These are phyloP conservation scores for Psophocarpus tetragonolobus DNA, from an alignment of 306 rosid genomes.

Conservation along the genomic window DNA sequence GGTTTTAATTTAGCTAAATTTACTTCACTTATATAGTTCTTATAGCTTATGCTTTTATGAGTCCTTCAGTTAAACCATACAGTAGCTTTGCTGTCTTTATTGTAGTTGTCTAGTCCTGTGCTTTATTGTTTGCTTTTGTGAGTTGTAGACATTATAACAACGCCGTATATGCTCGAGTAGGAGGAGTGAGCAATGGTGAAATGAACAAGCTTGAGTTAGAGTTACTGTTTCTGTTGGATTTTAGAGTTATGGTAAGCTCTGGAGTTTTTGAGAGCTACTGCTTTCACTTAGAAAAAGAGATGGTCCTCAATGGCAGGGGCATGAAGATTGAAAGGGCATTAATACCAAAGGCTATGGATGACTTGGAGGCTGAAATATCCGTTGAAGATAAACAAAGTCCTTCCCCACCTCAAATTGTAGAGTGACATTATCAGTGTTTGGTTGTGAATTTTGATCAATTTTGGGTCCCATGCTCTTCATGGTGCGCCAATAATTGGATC, in stretches of 20 bases:
- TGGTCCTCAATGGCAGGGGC: slow-evolving; percentile 51
- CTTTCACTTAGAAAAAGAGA: slow-evolving; percentile 75
- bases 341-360: slow-evolving; percentile 42
- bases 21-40: background rate
- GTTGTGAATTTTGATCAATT: slow-evolving; percentile 14
- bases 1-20: background rate
- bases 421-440: slow-evolving; percentile 14
- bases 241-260: slow-evolving; percentile 71
- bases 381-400: slow-evolving; percentile 50
- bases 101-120: slow-evolving; percentile 2
- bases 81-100: background rate
- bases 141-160: slow-evolving; percentile 75
- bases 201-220: slow-evolving; percentile 82
- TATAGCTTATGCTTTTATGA: background rate
- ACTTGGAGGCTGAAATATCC: slow-evolving; percentile 51
- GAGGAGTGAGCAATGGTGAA: slow-evolving; percentile 82
- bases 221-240: slow-evolving; percentile 83
- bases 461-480: slow-evolving; percentile 23
- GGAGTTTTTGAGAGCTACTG: slow-evolving; percentile 75
- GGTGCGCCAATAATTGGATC: slow-evolving; percentile 17
- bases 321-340: slow-evolving; percentile 56
- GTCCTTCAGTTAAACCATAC: background rate
- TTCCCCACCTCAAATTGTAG: slow-evolving; percentile 52
- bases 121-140: background rate
- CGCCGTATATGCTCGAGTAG: slow-evolving; percentile 76